Evolutionary conservation across 2,329 filamentous ascomycete genomes (phyloP).

Genomic region (Hypoxylon sp.): DNA sequence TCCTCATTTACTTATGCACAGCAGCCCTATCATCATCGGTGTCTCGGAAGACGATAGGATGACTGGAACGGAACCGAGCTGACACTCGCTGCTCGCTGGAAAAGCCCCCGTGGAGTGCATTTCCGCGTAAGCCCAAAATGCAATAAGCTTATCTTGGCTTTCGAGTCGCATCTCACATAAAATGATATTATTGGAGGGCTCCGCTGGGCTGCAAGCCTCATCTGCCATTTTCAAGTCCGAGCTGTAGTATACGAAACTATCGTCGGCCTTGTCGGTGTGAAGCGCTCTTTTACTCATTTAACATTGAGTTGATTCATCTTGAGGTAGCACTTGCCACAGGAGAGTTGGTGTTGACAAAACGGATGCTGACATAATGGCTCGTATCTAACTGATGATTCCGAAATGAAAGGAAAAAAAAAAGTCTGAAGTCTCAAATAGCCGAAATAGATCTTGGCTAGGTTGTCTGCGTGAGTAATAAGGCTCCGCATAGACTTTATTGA

Average conservation of each 20-base stretch:
- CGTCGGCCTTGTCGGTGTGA: conserved; percentile 30
- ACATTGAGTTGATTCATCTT: conserved; percentile 9
- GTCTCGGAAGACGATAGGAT: conserved; percentile 35
- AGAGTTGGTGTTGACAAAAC: conserved; percentile 10
- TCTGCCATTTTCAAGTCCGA: conserved; percentile 35
- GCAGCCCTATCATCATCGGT: conserved; percentile 30
- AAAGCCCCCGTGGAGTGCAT: conserved; percentile 31
- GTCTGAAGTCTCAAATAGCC: conserved; percentile 38
- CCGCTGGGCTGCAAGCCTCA: conserved; percentile 41
- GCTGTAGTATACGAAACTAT: conserved; percentile 26
- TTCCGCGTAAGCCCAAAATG: conserved; percentile 40
- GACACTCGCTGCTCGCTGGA: conserved; percentile 30
- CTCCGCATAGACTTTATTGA: conserved; percentile 41
- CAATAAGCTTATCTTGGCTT: conserved; percentile 35
- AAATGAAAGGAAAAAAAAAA: conserved; percentile 32
- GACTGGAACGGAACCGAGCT: conserved; percentile 21
- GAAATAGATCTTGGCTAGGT: conserved; percentile 40
- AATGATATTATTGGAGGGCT: conserved; percentile 32
- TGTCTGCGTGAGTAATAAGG: conserved; percentile 37
- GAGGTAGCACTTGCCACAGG: conserved; percentile 6
- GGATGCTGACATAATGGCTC: conserved; percentile 24
- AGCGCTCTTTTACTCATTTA: conserved; percentile 18
- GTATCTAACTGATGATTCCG: conserved; percentile 31
- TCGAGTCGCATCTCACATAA: conserved; percentile 25
- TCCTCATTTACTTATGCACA: conserved; percentile 23